Evolutionary conservation across 768 basidiomycete species (phyloP), one percentile per base, ranked within the genome.

Genomic region (Boletus rufocinnamomeus): DNA sequence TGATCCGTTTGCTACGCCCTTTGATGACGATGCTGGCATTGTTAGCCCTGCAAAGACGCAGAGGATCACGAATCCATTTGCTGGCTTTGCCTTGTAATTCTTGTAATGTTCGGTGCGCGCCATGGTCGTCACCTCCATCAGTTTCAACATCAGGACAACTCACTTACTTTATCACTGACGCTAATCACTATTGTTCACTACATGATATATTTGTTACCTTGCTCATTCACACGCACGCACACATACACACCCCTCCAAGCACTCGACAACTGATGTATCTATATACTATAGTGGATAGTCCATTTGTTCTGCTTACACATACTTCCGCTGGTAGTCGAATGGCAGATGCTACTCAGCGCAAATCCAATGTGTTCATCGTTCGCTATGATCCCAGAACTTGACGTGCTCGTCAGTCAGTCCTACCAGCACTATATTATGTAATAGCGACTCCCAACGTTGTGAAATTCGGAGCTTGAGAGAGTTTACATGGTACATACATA

Each of bases 1-100:
- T 47, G 70, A 83, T 67, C 89, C 89, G 52, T 91, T 91, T 67
- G 80, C 83, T 57, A 90, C 89, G 51, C 89, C 90, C 9, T 91
- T 91, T 71, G 90, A 91, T 70, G 89, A 90, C 66, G 87, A 89
- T 68, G 78, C 82, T 56, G 65, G 65, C 35, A 70, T 77, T 37
- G 67, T 63, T 49, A 62, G 62, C 38, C 66, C 74, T 16, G 56
- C 61, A 4, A 69, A 65, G 63, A 66, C 72, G 59, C 81, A 79
- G 75, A 81, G 80, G 64, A 75, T 76, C 60, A 80, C 80, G 55
- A 85, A 86, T 70, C 84, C 85, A 2, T 85, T 85, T 60, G 51
- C 67, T 8, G 72, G 67, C 14, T 49, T 72, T 52, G 76, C 76
- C 5, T 37, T 77, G 45, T 77, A 67, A 66, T 56, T 32, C 21